Evolutionary conservation across 2,329 filamentous ascomycete species (phyloP).

Genomic region (Tothia fuscella): DNA sequence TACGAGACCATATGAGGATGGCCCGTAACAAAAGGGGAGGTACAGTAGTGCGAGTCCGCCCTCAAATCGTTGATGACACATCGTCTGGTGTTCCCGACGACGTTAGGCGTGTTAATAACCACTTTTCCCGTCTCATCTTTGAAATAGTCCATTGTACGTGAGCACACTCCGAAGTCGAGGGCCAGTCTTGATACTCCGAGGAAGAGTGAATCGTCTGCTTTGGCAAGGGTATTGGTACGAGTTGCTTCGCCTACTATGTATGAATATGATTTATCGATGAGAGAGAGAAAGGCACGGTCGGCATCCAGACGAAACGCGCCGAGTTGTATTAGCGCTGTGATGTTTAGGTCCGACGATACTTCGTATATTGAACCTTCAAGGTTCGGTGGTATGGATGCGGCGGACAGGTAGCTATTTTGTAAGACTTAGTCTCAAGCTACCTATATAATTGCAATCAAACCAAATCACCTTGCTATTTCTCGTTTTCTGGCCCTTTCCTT

Average conservation of each 20-base stretch:
- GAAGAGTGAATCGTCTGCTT: slow-evolving; percentile 1
- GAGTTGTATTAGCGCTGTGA: slow-evolving; percentile 25
- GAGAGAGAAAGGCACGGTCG: slow-evolving; percentile 27
- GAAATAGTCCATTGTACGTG: slow-evolving; percentile 4
- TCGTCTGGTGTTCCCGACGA: not conserved
- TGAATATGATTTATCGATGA: slow-evolving; percentile 36
- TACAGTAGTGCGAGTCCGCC: slow-evolving; percentile 19
- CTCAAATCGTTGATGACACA: slow-evolving; percentile 13
- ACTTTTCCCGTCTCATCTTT: slow-evolving; percentile 1
- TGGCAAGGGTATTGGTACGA: not conserved
- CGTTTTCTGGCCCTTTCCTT: slow-evolving; percentile 6
- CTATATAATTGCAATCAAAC: not conserved
- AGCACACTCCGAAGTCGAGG: slow-evolving; percentile 1
- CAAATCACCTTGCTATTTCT: slow-evolving; percentile 6
- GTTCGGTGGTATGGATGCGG: slow-evolving; percentile 3
- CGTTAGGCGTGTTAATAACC: not conserved
- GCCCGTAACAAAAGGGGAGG: slow-evolving; percentile 19
- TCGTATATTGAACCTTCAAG: too few species aligned
- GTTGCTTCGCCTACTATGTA: slow-evolving; percentile 43
- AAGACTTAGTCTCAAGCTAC: not conserved
- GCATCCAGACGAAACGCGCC: slow-evolving; percentile 24
- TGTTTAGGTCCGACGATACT: slow-evolving; percentile 6
- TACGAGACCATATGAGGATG: slow-evolving; percentile 23
- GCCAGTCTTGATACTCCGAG: slow-evolving; percentile 7
- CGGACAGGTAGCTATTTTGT: slow-evolving; percentile 4